Evolutionary conservation across 768 basidiomycete genomes (phyloP).

Genomic region (Kwoniella sp.): DNA sequence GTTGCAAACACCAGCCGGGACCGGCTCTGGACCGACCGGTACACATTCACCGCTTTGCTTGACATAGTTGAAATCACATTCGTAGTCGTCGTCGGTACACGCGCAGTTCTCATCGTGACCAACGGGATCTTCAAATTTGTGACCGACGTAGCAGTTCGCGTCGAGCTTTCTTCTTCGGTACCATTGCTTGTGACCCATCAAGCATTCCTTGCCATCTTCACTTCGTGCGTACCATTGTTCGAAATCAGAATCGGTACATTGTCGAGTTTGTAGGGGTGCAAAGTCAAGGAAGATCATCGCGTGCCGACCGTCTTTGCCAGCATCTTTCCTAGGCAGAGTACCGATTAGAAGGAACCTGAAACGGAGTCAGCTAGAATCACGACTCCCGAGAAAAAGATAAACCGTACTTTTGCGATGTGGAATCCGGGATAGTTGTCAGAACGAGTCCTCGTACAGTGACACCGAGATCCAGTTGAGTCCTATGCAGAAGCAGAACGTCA

Average conservation of each 20-base stretch:
- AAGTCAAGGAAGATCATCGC: conserved; percentile 84
- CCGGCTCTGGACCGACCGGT: conserved; percentile 81
- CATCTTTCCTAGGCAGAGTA: conserved; percentile 67
- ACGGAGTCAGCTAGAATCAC: conserved; percentile 4
- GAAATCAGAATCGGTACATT: conserved; percentile 73
- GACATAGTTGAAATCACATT: conserved; percentile 63
- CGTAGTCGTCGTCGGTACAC: conserved; percentile 85
- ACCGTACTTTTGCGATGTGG: conserved; percentile 81
- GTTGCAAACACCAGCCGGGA: conserved; percentile 68
- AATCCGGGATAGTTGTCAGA: conserved; percentile 88
- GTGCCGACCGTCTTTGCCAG: conserved; percentile 63
- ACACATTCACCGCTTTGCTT: conserved; percentile 74
- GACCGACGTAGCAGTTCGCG: conserved; percentile 83
- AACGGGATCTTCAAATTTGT: conserved; percentile 85
- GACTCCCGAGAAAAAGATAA: background rate
- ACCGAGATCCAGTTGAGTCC: conserved; percentile 72
- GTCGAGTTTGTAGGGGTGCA: conserved; percentile 64
- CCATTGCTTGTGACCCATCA: conserved; percentile 99
- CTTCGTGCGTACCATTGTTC: conserved; percentile 85
- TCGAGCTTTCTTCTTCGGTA: conserved; percentile 79
- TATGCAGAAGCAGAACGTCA: conserved; percentile 48
- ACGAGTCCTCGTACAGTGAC: conserved; percentile 70
- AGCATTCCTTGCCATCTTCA: conserved; percentile 67
- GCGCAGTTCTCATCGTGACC: conserved; percentile 78
- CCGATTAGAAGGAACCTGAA: conserved; percentile 75